Percentiles rank a stretch among this genome's conserved stretches.
phyloP scores from a whole-genome alignment of 2,329 filamentous ascomycete species.

The Aspergillus melleus region DNA sequence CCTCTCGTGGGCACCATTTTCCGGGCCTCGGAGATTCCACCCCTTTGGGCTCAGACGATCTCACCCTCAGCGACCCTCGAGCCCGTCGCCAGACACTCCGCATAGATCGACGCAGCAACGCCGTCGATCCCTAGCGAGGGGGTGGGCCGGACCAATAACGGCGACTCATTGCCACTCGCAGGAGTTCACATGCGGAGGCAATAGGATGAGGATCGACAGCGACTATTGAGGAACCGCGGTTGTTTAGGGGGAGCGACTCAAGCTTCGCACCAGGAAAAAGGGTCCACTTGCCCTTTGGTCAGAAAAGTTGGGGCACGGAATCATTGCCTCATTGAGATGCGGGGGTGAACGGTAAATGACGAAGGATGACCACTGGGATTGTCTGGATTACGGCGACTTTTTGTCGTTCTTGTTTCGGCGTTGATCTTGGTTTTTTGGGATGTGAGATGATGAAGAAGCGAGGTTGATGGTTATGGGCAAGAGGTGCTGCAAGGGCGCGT shows the following conservation, averaged over 20 bases:
- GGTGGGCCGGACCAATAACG: constrained; percentile 5
- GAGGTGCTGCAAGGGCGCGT: background rate
- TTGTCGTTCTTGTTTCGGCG: background rate
- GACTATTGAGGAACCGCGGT: constrained; percentile 20
- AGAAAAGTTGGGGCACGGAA: constrained; percentile 1
- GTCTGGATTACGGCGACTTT: background rate
- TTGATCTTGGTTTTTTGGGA: background rate
- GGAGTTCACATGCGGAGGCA: constrained; percentile 15
- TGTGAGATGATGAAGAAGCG: background rate
- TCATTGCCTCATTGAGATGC: constrained; percentile 8
- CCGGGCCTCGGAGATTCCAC: background rate
- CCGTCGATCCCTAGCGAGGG: constrained; percentile 9
- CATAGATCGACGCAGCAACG: constrained; percentile 7
- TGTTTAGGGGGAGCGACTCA: constrained; percentile 9
- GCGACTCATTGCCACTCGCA: background rate
- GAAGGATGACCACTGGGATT: background rate
- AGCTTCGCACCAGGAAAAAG: constrained; percentile 2
- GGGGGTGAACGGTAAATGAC: background rate
- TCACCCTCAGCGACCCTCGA: background rate
- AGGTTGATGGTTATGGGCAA: background rate
- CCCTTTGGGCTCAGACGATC: background rate
- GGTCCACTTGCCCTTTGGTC: constrained; percentile 1
- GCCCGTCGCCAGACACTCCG: constrained; percentile 3
- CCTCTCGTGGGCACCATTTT: background rate
- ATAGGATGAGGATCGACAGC: constrained; percentile 15